Base-by-base conservation (phyloP, 495 filamentous ascomycete genomes). In the Terfezia boudieri region DNA sequence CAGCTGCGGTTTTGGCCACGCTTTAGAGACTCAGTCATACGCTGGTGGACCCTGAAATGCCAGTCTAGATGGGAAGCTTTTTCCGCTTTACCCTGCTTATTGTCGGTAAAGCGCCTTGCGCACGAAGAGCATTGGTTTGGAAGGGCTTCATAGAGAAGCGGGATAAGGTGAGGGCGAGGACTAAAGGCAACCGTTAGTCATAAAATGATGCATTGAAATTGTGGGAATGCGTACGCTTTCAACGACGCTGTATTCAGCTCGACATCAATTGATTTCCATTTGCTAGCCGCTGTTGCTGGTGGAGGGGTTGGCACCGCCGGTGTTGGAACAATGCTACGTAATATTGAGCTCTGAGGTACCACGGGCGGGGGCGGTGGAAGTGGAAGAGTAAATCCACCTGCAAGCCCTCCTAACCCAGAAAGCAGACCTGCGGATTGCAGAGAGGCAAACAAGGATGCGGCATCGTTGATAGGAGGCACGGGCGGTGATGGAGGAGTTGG, bases 61-160 rank as follows among this genome's bases (percentile, higher is more conserved):
- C 89, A 96, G 66, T 98, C 90, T 67, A 95, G 74, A 69, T 98
- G 90, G 1, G 83, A 77, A n/a, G 82, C 81, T 68, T 96, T 96
- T 68, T 80, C 80, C 61, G 77, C 76, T 57, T 78, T 82, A 32
- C 86, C 89, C 58, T 85, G 76, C 49, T 83, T 81, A 23, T 80
- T 82, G 20, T 76, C 72, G 36, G 72, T 71, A 64, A 96, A 98
- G 5, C 90, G 81, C 37, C 86, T 79, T 51, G 88, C 90, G 70
- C 90, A 98, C 38, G 88, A 88, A 23, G 77, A 81, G 66, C 90
- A 98, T 57, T 84, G 79, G 55, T 86, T 83, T 6, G 89, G 83
- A 38, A 81, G 74, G 37, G 79, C 72, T 56, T 86, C 84, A 66
- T 90, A 87, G 7, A 95, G 74, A 37, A 71, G 72, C 38, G 76